Evolutionary conservation across 2,329 filamentous ascomycete genomes (phyloP).

Genomic region (Coleophoma eucalyptorum): DNA sequence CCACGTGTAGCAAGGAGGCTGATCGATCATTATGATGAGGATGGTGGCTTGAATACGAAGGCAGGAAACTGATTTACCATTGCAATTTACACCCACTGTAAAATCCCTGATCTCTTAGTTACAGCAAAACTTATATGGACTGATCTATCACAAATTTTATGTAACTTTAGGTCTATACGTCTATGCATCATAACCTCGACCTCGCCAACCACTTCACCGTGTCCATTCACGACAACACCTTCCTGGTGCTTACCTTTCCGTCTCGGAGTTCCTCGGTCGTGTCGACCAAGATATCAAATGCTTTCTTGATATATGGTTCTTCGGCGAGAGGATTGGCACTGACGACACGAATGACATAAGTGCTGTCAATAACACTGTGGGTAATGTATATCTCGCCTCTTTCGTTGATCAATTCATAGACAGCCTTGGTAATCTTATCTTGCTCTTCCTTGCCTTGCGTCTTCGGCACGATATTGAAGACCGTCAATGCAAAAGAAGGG

Average conservation of each 20-base stretch:
- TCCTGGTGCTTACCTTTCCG: slow-evolving; percentile 6
- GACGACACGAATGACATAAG: slow-evolving; percentile 78
- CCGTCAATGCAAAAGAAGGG: slow-evolving; percentile 75
- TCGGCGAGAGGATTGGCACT: slow-evolving; percentile 68
- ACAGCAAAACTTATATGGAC: too few species aligned
- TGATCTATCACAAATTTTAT: too few species aligned
- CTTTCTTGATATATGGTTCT: slow-evolving; percentile 65
- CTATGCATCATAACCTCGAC: slow-evolving; percentile 3
- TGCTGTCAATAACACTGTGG: slow-evolving; percentile 66
- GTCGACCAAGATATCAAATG: slow-evolving; percentile 69
- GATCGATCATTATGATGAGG: too few species aligned
- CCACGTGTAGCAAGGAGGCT: too few species aligned
- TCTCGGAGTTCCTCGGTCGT: slow-evolving; percentile 25
- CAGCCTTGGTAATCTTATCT: slow-evolving; percentile 66
- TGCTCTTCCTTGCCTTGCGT: slow-evolving; percentile 40
- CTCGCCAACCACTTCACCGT: slow-evolving; percentile 11
- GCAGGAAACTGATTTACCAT: too few species aligned
- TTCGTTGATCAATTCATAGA: slow-evolving; percentile 73
- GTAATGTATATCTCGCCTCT: slow-evolving; percentile 81
- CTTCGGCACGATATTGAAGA: slow-evolving; percentile 60
- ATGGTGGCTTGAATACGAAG: too few species aligned
- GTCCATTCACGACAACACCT: slow-evolving; percentile 11
- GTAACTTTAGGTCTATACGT: too few species aligned
- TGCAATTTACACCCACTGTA: too few species aligned
- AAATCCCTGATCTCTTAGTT: too few species aligned